Percentiles rank a stretch among this genome's conserved stretches.
These are phyloP conservation scores for Purpureocillium lavendulum DNA, from an alignment of 2,329 filamentous ascomycete species.

Conservation along the genomic window DNA sequence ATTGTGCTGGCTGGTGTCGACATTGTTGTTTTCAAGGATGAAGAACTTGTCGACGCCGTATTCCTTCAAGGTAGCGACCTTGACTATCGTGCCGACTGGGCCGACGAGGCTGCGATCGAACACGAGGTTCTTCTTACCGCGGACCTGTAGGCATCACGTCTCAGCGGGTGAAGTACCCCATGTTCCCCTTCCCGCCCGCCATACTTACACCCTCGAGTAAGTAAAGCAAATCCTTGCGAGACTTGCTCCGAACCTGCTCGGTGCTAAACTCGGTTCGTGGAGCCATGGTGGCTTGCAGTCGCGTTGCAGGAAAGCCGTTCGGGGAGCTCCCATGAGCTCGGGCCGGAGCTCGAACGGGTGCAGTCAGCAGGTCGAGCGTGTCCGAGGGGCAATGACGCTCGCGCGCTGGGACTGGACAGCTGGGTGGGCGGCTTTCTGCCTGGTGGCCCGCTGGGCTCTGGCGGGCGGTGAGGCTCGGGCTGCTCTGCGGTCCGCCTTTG, in stretches of 20 bases:
- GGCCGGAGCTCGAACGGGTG: constrained; percentile 8
- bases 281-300: constrained; percentile 50
- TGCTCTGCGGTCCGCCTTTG: too few species aligned
- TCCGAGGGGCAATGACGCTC: too few species aligned
- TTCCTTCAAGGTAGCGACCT: constrained; percentile 90
- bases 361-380: background rate
- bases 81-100: constrained; percentile 83
- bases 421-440: too few species aligned
- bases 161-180: constrained; percentile 7
- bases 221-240: constrained; percentile 80
- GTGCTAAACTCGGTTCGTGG: constrained; percentile 64
- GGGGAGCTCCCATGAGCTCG: constrained; percentile 9
- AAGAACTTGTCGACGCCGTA: constrained; percentile 98
- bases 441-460: too few species aligned
- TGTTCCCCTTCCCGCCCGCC: constrained; percentile 13
- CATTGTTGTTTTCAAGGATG: constrained; percentile 90
- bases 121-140: constrained; percentile 97
- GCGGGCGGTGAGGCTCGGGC: too few species aligned
- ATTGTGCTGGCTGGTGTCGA: constrained; percentile 90
- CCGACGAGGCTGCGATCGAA: constrained; percentile 87
- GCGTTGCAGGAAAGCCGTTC: constrained; percentile 15
- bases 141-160: constrained; percentile 53
- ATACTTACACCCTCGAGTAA: constrained; percentile 89
- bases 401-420: too few species aligned
- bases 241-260: constrained; percentile 69